phyloP scores from a whole-genome alignment of 176 grass and related monocot genomes.

The Oryza meridionalis region DNA sequence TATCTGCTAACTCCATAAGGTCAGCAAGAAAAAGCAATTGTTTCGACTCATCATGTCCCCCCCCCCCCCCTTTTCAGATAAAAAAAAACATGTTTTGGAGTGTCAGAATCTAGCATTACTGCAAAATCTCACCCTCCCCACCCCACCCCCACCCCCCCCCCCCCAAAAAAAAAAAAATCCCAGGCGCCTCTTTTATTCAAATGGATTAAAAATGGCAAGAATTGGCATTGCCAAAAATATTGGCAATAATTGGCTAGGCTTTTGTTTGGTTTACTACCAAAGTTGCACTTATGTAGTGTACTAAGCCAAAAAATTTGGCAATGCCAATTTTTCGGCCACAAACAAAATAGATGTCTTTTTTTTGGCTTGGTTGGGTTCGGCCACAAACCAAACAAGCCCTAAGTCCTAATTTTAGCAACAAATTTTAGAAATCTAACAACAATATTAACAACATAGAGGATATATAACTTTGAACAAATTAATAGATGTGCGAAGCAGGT shows the following conservation, averaged over 20 bases:
- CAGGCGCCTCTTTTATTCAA: background rate
- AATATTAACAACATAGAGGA: background rate
- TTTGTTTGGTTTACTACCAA: no score
- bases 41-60: background rate
- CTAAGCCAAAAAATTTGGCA: no score
- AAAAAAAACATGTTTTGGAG: background rate
- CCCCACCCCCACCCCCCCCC: no score
- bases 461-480: background rate
- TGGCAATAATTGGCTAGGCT: no score
- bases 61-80: background rate
- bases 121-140: background rate
- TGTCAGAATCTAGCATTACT: background rate
- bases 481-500: background rate
- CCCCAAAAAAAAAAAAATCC: no score
- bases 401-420: constrained; percentile 22
- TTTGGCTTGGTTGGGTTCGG: no score
- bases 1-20: background rate
- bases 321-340: no score
- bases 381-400: no score
- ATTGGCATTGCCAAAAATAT: no score
- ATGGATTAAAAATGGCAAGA: background rate
- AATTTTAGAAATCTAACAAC: constrained; percentile 7
- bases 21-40: constrained; percentile 11
- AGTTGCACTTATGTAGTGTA: no score
- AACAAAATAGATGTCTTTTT: no score